Evolutionary conservation across 768 basidiomycete species (phyloP), one percentile per base, ranked within the genome.

Genomic region (Galerina sulciceps): DNA sequence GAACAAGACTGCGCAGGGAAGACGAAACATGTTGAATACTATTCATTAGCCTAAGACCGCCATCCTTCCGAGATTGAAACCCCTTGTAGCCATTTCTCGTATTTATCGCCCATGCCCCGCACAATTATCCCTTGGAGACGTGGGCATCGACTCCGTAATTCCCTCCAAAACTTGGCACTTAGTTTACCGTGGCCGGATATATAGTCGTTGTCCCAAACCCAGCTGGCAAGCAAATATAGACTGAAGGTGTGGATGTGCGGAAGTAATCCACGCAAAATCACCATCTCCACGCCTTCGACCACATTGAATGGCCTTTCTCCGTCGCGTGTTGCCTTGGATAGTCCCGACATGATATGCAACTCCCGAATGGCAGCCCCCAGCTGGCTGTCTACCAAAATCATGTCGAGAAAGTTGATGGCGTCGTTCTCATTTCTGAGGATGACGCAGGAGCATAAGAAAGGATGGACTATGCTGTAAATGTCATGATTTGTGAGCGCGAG

Each of bases 371-470:
- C n/a, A 8, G 23, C 20, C 2, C 66, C 61, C 13, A 63, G 38
- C 10, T 20, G n/a, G 4, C 58, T 56, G n/a, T 60, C 48, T 1
- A 37, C 41, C 36, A 63, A 35, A 13, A 67, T 18, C 42, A 53
- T 53, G 6, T 56, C 46, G 10, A 64, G 42, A 43, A 62, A 34
- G 2, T 15, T 17, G 9, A 59, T 14, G 13, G 60, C 46, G 37
- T 55, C 53, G 15, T 41, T 26, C 37, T 67, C 60, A 46, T 63
- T 59, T 18, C 55, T 47, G 10, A 67, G 57, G 38, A 67, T 53
- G 3, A 67, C 36, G 2, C 53, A 49, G 11, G 60, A 57, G 26
- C 58, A 64, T 20, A 67, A 26, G n/a, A 64, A 20, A 1, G 65
- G 66, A 14, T 54, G 34, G 36, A 55, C 20, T 23, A 63, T 58